phyloP scores from a whole-genome alignment of 345 rosid genomes.

The Abelmoschus esculentus region DNA sequence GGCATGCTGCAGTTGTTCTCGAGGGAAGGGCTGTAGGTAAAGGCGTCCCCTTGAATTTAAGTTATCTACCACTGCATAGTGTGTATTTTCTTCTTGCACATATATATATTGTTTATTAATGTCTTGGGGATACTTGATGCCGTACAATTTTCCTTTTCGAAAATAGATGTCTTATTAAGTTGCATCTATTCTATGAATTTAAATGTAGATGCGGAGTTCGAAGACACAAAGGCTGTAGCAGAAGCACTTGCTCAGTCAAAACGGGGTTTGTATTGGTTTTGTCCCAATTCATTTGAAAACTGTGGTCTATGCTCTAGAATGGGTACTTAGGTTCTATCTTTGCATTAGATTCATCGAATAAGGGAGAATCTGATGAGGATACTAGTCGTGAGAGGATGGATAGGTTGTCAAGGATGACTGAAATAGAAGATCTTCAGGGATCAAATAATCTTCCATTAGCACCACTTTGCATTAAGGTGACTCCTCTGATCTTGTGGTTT shows the following conservation, averaged over 20 bases:
- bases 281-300: not conserved
- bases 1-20: conserved; percentile 91
- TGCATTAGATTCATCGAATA: conserved; percentile 20
- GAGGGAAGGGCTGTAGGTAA: conserved; percentile 76
- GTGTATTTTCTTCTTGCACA: no score
- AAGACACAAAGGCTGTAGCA: conserved; percentile 72
- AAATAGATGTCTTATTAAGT: not conserved
- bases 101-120: not conserved
- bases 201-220: conserved; percentile 56
- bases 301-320: conserved; percentile 1
- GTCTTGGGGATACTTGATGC: not conserved
- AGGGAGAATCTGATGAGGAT: conserved; percentile 38
- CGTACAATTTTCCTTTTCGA: not conserved
- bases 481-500: conserved; percentile 6
- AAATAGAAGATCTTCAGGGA: conserved; percentile 80
- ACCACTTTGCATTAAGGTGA: conserved; percentile 73
- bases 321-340: not conserved
- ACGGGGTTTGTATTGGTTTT: conserved; percentile 40
- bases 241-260: conserved; percentile 78
- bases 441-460: conserved; percentile 53
- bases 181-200: conserved; percentile 13
- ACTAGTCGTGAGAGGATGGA: conserved; percentile 36
- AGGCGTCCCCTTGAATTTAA: conserved; percentile 15
- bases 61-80: not conserved
- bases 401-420: conserved; percentile 49